Evolutionary conservation across 2,329 filamentous ascomycete species (phyloP).

Genomic region (Pestalotiopsis sp.): DNA sequence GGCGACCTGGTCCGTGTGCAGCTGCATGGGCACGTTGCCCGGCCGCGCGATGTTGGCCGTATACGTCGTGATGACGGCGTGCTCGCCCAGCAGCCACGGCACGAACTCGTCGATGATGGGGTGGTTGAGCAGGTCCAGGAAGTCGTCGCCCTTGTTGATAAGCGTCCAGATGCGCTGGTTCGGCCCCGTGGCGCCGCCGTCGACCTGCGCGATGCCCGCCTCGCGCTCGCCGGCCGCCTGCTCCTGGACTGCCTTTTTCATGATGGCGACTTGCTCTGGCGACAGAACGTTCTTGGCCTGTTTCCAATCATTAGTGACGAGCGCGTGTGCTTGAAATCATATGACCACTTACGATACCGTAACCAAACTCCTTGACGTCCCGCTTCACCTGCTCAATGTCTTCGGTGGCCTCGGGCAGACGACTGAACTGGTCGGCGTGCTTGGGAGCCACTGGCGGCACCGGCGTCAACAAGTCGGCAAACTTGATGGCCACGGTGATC

Average conservation of each 20-base stretch:
- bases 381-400: slow-evolving; percentile 28
- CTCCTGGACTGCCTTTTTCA: slow-evolving; percentile 24
- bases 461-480: slow-evolving; percentile 25
- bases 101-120: slow-evolving; percentile 27
- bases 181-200: slow-evolving; percentile 20
- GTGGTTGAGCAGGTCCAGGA: slow-evolving; percentile 28
- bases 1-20: slow-evolving; percentile 30
- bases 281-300: slow-evolving; percentile 23
- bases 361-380: slow-evolving; percentile 28
- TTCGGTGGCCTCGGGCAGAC: slow-evolving; percentile 34
- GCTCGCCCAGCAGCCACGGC: slow-evolving; percentile 29
- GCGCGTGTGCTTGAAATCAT: slow-evolving; percentile 20
- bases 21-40: slow-evolving; percentile 26
- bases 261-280: slow-evolving; percentile 21
- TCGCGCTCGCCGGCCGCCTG: slow-evolving; percentile 27
- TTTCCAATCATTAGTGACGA: neutral
- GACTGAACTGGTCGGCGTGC: slow-evolving; percentile 25
- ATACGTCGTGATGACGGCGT: slow-evolving; percentile 28
- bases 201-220: slow-evolving; percentile 21
- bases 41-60: slow-evolving; percentile 31
- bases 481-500: slow-evolving; percentile 24
- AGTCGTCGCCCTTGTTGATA: slow-evolving; percentile 16
- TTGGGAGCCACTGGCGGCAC: slow-evolving; percentile 19
- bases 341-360: slow-evolving; percentile 21
- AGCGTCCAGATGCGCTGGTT: slow-evolving; percentile 23